Percentiles rank a stretch among this genome's conserved stretches.
Evolutionary conservation across 768 basidiomycete genomes (phyloP).

Genomic region (Xerocomellus dryophilus): DNA sequence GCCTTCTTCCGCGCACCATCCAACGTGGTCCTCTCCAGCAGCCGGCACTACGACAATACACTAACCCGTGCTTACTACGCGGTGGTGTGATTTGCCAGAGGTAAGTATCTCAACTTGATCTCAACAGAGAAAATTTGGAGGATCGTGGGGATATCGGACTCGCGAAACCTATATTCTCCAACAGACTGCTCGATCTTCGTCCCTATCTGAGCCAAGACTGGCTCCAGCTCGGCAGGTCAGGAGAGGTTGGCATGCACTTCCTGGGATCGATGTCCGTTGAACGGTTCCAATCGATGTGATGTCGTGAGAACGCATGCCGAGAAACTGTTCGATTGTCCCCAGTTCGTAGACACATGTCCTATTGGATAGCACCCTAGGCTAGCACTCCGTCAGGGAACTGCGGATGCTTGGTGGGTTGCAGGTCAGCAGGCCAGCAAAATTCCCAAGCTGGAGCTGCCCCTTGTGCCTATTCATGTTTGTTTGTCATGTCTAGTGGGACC

Average conservation of each 20-base stretch:
- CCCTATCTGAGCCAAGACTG: slow-evolving; percentile 46
- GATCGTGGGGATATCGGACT: slow-evolving; percentile 51
- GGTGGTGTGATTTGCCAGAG: slow-evolving; percentile 45
- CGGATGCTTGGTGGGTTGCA: no score
- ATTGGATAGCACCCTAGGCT: slow-evolving; percentile 17
- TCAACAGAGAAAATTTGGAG: slow-evolving; percentile 45
- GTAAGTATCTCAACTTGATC: no score
- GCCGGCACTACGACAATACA: slow-evolving; percentile 43
- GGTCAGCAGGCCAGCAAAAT: no score
- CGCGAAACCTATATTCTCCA: slow-evolving; percentile 47
- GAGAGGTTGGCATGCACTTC: slow-evolving; percentile 39
- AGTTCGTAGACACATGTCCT: slow-evolving; percentile 41
- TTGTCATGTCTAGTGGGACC: no score
- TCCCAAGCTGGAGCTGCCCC: no score
- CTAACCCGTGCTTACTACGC: slow-evolving; percentile 50
- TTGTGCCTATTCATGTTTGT: no score
- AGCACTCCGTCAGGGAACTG: no score
- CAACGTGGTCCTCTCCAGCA: no score
- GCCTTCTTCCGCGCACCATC: no score
- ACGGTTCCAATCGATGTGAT: no score
- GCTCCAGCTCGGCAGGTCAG: slow-evolving; percentile 41
- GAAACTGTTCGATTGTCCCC: slow-evolving; percentile 43
- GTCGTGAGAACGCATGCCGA: no score
- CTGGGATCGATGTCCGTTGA: slow-evolving; percentile 38
- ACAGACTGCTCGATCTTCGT: slow-evolving; percentile 50